Percentiles rank a stretch among this genome's conserved stretches.
These are phyloP conservation scores for Aureobasidium melanogenum DNA, from an alignment of 2,329 filamentous ascomycete species.

Conservation along the genomic window DNA sequence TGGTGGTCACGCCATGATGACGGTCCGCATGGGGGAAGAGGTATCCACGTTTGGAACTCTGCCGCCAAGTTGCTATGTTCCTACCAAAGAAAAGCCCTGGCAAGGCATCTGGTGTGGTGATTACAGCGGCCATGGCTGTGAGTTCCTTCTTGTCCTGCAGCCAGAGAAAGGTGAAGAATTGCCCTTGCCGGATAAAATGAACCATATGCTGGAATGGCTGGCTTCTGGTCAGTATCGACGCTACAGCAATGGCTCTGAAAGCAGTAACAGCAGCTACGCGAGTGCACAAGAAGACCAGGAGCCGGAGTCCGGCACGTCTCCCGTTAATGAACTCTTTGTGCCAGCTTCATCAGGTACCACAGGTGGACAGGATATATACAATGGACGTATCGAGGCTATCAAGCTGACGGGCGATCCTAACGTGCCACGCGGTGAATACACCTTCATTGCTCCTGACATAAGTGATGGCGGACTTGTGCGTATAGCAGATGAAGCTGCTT, in stretches of 20 bases:
- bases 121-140: constrained; percentile 78
- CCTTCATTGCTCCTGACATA: constrained; percentile 73
- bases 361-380: constrained; percentile 36
- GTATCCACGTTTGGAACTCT: constrained; percentile 63
- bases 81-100: constrained; percentile 71
- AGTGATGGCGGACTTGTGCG: constrained; percentile 56
- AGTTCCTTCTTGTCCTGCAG: constrained; percentile 78
- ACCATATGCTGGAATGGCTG: constrained; percentile 25
- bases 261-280: constrained; percentile 15
- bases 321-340: neutral
- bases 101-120: constrained; percentile 90
- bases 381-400: constrained; percentile 67
- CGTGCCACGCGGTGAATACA: constrained; percentile 75
- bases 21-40: constrained; percentile 41
- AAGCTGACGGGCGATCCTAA: constrained; percentile 91
- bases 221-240: constrained; percentile 16
- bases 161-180: constrained; percentile 41
- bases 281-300: constrained; percentile 13
- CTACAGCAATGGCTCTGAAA: constrained; percentile 16
- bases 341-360: neutral
- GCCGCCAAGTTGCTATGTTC: constrained; percentile 65
- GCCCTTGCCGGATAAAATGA: constrained; percentile 31
- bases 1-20: constrained; percentile 17
- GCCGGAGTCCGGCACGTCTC: neutral
- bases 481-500: constrained; percentile 56